Evolutionary conservation across 257 asterid species (phyloP).

Genomic region (Nicotiana tomentosiformis): DNA sequence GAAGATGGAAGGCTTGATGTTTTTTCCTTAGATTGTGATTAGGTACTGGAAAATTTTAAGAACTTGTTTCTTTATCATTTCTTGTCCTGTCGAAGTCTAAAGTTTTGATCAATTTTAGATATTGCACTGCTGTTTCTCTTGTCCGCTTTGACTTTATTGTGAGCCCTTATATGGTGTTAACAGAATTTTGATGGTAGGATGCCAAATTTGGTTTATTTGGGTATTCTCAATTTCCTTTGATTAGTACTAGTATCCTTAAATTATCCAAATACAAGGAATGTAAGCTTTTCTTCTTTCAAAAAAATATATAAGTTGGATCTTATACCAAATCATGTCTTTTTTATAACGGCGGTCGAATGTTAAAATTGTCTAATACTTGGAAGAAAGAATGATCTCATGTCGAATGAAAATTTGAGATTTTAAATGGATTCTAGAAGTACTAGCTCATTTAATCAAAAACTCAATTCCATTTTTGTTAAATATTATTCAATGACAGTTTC

Average conservation of each 20-base stretch:
- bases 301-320: neutral
- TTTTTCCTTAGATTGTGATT: neutral
- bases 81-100: neutral
- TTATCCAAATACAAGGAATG: neutral
- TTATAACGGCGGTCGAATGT: neutral
- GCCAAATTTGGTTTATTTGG: neutral
- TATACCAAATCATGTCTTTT: neutral
- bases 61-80: neutral
- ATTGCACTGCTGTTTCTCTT: neutral
- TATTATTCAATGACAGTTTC: too few species aligned
- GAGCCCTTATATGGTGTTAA: neutral
- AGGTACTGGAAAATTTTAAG: neutral
- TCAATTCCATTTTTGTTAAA: too few species aligned
- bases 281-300: neutral
- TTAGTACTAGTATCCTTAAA: neutral
- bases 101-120: neutral
- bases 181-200: neutral
- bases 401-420: neutral
- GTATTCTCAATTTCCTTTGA: neutral
- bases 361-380: neutral
- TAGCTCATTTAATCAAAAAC: too few species aligned
- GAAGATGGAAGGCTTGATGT: neutral
- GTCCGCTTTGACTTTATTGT: neutral
- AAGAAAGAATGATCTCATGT: neutral
- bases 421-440: too few species aligned